Percentiles rank a stretch among this genome's conserved stretches.
Evolutionary conservation across 441 rosid species (phyloP).

Genomic region (Gossypium gossypioides): DNA sequence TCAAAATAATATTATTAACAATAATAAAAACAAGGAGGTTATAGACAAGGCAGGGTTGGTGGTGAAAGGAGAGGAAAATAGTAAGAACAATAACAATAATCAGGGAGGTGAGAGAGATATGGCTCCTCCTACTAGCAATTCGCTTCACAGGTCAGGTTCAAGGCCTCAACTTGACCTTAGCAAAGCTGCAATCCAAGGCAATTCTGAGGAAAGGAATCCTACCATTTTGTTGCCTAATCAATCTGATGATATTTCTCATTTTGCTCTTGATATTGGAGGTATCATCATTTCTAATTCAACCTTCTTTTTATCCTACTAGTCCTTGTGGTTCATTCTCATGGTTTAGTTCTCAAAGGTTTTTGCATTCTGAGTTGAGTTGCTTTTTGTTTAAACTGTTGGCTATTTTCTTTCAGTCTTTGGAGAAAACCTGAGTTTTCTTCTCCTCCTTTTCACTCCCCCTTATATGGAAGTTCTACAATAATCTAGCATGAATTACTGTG

Average conservation of each 20-base stretch:
- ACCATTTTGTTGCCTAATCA: conserved; percentile 92
- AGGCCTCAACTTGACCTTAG: conserved; percentile 95
- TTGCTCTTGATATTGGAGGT: conserved; percentile 99
- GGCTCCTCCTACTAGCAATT: conserved; percentile 35
- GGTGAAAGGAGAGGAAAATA: conserved; percentile 25
- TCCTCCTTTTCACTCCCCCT: not conserved
- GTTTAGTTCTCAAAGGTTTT: not conserved
- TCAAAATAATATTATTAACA: not conserved
- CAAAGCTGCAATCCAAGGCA: conserved; percentile 95
- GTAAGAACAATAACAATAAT: not conserved
- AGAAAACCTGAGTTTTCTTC: not conserved
- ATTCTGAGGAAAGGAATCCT: conserved; percentile 79
- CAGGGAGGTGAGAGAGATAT: conserved; percentile 55
- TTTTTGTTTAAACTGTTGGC: not conserved
- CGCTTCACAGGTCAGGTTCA: conserved; percentile 84
- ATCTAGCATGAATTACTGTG: not conserved
- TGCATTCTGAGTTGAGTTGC: not conserved
- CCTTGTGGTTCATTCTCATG: not conserved
- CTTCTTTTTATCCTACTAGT: not conserved
- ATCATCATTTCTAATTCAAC: not conserved
- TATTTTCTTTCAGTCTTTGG: not conserved
- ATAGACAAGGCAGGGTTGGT: conserved; percentile 22
- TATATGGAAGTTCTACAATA: not conserved
- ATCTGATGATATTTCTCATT: conserved; percentile 92
- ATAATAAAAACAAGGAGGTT: not conserved